Base-by-base conservation (phyloP, 306 rosid genomes). In the Amphicarpaea edgeworthii region DNA sequence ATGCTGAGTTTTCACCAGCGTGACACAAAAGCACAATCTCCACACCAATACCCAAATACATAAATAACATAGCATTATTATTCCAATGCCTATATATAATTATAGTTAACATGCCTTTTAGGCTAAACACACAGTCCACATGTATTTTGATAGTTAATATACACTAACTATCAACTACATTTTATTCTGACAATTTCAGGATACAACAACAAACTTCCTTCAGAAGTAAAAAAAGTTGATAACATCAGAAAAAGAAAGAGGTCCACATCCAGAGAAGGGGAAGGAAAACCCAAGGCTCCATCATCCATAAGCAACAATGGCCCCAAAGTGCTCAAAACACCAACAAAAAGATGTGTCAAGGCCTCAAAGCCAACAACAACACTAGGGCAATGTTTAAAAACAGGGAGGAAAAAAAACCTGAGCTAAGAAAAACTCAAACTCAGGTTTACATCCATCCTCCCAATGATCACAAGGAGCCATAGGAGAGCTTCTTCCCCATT, bases 311-410 rank as follows among this genome's bases (percentile, higher is more conserved):
- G 76, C 84, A 82, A 83, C 60, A 78, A 77, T 69, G 77, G 85
- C 58, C 88, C 84, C 81, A 50, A 17, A 60, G 85, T 81, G 93
- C 91, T 85, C 77, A 68, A 73, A 86, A 89, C 79, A 74, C 85
- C 62, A 61, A 24, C 79, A 37, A 75, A 82, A 83, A 85, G 14
- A 57, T 46, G 76, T 77, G 77, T 32, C 62, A 79, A 41, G 83
- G 78, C 83, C 83, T 38, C n/a, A n/a, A 59, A 63, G 73, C 84
- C n/a, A n/a, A n/a, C n/a, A n/a, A n/a, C 80, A 85, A 80, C 90
- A 77, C 82, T 21, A 54, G 81, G 85, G 85, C 86, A 78, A 60
- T 73, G 83, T 42, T 19, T 77, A 73, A 86, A 73, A 84, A 49
- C 19, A 24, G 83, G 83, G 78, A 78, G 87, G 84, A 45, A 84